Percentiles rank a stretch among this genome's conserved stretches.
These are phyloP conservation scores for Wickerhamomyces rabaulensis DNA, from an alignment of 805 yeast genomes.

Conservation along the genomic window DNA sequence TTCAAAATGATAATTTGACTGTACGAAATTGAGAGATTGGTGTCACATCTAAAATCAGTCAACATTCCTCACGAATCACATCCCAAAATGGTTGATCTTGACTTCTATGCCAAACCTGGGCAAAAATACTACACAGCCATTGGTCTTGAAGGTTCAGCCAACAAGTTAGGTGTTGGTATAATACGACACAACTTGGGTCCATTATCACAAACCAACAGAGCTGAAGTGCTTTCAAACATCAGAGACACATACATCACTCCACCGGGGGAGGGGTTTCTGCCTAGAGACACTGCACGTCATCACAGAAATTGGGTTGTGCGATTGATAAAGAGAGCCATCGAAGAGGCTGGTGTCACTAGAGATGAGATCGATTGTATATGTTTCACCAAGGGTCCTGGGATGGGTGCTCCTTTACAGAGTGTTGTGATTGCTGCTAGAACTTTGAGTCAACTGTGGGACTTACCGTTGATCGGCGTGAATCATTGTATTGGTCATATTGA, in stretches of 20 bases:
- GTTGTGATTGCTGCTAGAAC: slow-evolving; percentile 93
- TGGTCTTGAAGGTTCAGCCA: slow-evolving; percentile 97
- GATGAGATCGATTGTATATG: slow-evolving; percentile 72
- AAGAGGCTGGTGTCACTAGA: slow-evolving; percentile 48
- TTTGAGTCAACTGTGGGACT: slow-evolving; percentile 67
- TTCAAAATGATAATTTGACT: background rate
- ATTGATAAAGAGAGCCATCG: slow-evolving; percentile 59
- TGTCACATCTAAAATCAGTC: no score
- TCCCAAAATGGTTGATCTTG: slow-evolving; percentile 38
- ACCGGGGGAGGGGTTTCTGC: slow-evolving; percentile 97
- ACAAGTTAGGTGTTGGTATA: slow-evolving; percentile 91
- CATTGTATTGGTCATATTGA: slow-evolving; percentile 98
- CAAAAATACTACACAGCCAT: slow-evolving; percentile 59
- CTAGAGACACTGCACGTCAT: slow-evolving; percentile 94
- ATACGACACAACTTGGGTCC: slow-evolving; percentile 69
- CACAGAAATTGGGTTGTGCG: slow-evolving; percentile 94
- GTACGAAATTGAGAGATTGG: no score
- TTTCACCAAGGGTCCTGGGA: slow-evolving; percentile 98
- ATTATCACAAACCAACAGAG: slow-evolving; percentile 50
- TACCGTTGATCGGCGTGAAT: slow-evolving; percentile 91
- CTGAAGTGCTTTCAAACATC: slow-evolving; percentile 79
- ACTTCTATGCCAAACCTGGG: slow-evolving; percentile 36
- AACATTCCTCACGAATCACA: no score
- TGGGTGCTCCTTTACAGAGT: slow-evolving; percentile 97
- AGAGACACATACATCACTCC: slow-evolving; percentile 95